Evolutionary conservation across 2,329 filamentous ascomycete genomes (phyloP), one percentile per base, ranked within the genome.

Genomic region (Colletotrichum sidae): DNA sequence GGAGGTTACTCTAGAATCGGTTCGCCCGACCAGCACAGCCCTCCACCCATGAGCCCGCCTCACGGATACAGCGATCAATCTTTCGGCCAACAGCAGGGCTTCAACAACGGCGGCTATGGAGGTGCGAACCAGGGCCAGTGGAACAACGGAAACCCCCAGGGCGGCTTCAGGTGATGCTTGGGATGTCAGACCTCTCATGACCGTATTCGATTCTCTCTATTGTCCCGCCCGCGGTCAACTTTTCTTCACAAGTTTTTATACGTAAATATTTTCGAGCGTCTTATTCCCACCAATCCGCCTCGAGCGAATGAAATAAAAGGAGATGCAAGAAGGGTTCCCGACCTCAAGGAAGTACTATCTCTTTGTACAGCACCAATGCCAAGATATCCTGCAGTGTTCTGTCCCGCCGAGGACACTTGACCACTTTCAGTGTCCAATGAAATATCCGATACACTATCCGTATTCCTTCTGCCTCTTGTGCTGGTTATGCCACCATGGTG

Each of bases 41-140:
- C 67, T 38, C 65, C 65, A 45, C 64, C 65, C 13, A 65, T 68
- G 60, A 67, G 60, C 44, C 59, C 64, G 10, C 64, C 64, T 41
- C 50, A 46, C 8, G 52, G 56, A 11, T 54, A 59, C 45, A 51
- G 42, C 41, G 55, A 56, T 35, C 49, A 67, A 15, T 46, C 59
- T 34, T 64, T 59, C 35, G 42, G 64, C 37, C 45, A 50, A 42
- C 56, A 68, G 39, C 65, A 68, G 37, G 17, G 49, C 37, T 67
- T 49, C 25, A 42, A 46, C 9, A 54, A 67, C 3, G 55, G 41
- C 6, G 60, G 63, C 13, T 59, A 49, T 15, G 60, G 53, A 35
- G 66, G 59, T 12, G 58, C 47, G n/a, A 63, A 64, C 46, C 67
- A 68, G 42, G 54, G 45, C 12, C 56, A 67, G 42, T 67, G 60